Evolutionary conservation across 805 yeast species (phyloP).

Genomic region (Gaillardinia entomophila): DNA sequence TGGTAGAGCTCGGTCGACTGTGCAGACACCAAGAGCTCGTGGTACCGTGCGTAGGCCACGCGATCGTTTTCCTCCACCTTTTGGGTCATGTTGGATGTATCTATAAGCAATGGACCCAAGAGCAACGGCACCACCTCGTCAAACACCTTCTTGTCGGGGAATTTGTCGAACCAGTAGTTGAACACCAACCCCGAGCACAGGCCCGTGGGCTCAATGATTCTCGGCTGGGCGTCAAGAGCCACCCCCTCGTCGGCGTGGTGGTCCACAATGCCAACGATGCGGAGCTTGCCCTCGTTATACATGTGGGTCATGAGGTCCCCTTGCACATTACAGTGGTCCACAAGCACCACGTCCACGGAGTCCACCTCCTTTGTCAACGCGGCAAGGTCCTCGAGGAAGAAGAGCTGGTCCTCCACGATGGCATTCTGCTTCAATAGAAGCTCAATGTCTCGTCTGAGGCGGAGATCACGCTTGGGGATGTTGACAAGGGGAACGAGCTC

Average conservation of each 20-base stretch:
- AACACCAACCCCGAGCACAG: slow-evolving; percentile 77
- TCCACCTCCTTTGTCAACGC: slow-evolving; percentile 5
- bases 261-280: slow-evolving; percentile 65
- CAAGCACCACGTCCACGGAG: slow-evolving; percentile 48
- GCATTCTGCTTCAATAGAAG: slow-evolving; percentile 43
- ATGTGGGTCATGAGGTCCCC: slow-evolving; percentile 35
- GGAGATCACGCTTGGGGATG: slow-evolving; percentile 60
- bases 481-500: slow-evolving; percentile 67
- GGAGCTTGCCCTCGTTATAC: slow-evolving; percentile 15
- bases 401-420: slow-evolving; percentile 45
- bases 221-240: slow-evolving; percentile 48
- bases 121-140: slow-evolving; percentile 41
- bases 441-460: slow-evolving; percentile 65
- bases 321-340: slow-evolving; percentile 76
- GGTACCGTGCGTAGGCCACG: slow-evolving; percentile 37
- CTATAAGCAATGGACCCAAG: slow-evolving; percentile 67
- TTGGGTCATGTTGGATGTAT: slow-evolving; percentile 62
- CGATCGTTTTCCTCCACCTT: slow-evolving; percentile 61
- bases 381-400: slow-evolving; percentile 65
- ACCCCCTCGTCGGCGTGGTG: slow-evolving; percentile 75
- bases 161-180: slow-evolving; percentile 45
- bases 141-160: slow-evolving; percentile 6
- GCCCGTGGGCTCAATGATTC: slow-evolving; percentile 59
- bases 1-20: slow-evolving; percentile 11
- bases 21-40: slow-evolving; percentile 12